phyloP scores from a whole-genome alignment of 164 flowering plant genomes.

The grape (Vitis vinifera) region DNA sequence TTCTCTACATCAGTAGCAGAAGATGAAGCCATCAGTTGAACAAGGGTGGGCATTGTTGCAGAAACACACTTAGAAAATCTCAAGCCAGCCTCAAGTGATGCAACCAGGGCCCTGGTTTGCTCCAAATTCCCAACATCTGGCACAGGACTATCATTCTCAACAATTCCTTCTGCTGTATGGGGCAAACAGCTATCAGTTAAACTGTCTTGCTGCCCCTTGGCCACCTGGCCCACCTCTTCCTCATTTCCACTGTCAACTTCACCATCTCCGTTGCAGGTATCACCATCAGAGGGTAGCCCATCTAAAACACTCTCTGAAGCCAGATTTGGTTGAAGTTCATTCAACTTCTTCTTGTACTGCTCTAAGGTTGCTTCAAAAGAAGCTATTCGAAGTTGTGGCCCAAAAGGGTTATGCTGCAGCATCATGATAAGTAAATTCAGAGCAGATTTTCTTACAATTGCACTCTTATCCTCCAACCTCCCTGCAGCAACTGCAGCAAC shows the following conservation, averaged over 20 bases:
- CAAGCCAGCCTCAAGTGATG: slow-evolving; percentile 95
- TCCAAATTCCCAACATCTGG: slow-evolving; percentile 89
- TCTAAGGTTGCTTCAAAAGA: slow-evolving; percentile 92
- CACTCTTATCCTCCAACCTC: slow-evolving; percentile 93
- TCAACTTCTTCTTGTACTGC: slow-evolving; percentile 74
- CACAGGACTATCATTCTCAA: slow-evolving; percentile 44
- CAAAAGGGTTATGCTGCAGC: slow-evolving; percentile 98
- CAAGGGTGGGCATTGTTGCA: slow-evolving; percentile 79
- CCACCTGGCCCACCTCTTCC: slow-evolving; percentile 18
- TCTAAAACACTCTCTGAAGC: slow-evolving; percentile 36
- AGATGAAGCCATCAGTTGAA: slow-evolving; percentile 96
- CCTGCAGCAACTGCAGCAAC: slow-evolving; percentile 88
- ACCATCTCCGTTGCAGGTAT: slow-evolving; percentile 38
- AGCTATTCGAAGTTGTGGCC: slow-evolving; percentile 83
- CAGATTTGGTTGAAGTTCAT: slow-evolving; percentile 52
- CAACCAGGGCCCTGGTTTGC: slow-evolving; percentile 91
- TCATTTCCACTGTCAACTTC: slow-evolving; percentile 39
- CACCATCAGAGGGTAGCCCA: slow-evolving; percentile 42
- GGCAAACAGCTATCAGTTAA: slow-evolving; percentile 64
- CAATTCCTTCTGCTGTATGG: slow-evolving; percentile 30
- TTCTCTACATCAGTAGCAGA: slow-evolving; percentile 94
- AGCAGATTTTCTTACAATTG: slow-evolving; percentile 95
- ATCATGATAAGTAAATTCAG: slow-evolving; percentile 80
- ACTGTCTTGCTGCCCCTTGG: slow-evolving; percentile 50
- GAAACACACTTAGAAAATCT: slow-evolving; percentile 82